These are phyloP conservation scores for Nemophila menziesii DNA, from an alignment of 257 asterid species.

Conservation along the genomic window DNA sequence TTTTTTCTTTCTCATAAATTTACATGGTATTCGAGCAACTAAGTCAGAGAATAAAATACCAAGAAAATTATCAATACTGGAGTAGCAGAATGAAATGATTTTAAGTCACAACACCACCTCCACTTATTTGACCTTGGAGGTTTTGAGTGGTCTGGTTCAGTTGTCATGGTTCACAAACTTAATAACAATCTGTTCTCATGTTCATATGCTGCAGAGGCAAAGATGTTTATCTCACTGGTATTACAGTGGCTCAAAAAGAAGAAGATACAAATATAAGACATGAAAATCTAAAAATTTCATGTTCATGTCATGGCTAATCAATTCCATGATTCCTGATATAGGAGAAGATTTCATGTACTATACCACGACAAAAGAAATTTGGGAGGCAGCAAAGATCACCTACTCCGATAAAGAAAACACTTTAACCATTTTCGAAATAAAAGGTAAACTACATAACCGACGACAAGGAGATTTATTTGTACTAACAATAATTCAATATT, in stretches of 20 bases:
- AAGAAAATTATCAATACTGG: too few relatives aligned
- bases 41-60: too few relatives aligned
- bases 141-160: too few relatives aligned
- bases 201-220: background rate
- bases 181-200: constrained; percentile 1
- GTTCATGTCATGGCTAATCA: background rate
- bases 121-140: too few relatives aligned
- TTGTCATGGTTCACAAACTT: background rate
- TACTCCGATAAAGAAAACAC: constrained; percentile 4
- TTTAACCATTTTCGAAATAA: constrained; percentile 1
- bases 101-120: too few relatives aligned
- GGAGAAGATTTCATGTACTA: background rate
- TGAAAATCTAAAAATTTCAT: background rate
- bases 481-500: constrained; percentile 4
- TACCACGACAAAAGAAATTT: constrained; percentile 5
- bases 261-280: background rate
- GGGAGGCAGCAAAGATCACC: constrained; percentile 4
- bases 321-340: background rate
- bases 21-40: too few relatives aligned
- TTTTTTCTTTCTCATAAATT: too few relatives aligned
- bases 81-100: too few relatives aligned
- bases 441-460: constrained; percentile 4
- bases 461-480: constrained; percentile 4
- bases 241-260: background rate
- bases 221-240: background rate